A percentile compares a stretch with the other conserved stretches of the same genome.
Evolutionary conservation across 371 early-diverging fungal genomes (phyloP).

Genomic region (Conidiobolus incongruus): DNA sequence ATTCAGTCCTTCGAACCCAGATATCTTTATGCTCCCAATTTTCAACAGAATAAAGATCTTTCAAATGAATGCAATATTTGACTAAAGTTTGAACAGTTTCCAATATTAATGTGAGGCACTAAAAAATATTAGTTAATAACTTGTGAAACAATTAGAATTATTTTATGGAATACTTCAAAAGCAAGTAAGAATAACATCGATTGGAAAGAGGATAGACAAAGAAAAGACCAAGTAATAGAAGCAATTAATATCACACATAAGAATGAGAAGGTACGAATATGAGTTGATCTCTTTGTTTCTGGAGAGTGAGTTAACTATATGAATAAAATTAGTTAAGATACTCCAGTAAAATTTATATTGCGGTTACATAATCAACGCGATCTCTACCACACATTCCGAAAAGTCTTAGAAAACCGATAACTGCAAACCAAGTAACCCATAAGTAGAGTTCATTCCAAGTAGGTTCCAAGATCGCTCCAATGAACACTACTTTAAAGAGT

Average conservation of each 20-base stretch:
- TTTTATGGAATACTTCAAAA: no score
- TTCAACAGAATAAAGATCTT: slow-evolving; percentile 16
- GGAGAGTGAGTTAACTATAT: slow-evolving; percentile 10
- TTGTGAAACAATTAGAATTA: no score
- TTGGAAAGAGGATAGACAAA: slow-evolving; percentile 27
- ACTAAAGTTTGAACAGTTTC: slow-evolving; percentile 33
- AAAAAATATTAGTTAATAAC: no score
- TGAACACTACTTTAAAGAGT: slow-evolving; percentile 41
- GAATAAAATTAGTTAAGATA: no score
- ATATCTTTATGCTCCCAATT: slow-evolving; percentile 26
- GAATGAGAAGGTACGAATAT: slow-evolving; percentile 23
- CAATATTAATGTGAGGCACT: slow-evolving; percentile 22
- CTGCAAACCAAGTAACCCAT: slow-evolving; percentile 35
- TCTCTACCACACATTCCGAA: slow-evolving; percentile 36
- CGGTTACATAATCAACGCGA: slow-evolving; percentile 29
- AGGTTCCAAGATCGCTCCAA: slow-evolving; percentile 39
- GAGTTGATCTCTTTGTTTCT: slow-evolving; percentile 18
- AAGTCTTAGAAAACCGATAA: slow-evolving; percentile 32
- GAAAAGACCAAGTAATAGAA: slow-evolving; percentile 26
- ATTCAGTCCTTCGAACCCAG: slow-evolving; percentile 29
- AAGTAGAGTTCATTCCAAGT: slow-evolving; percentile 30
- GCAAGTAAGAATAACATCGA: slow-evolving; percentile 29
- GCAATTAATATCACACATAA: slow-evolving; percentile 20
- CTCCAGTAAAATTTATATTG: no score
- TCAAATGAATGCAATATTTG: slow-evolving; percentile 31